Base-by-base conservation (phyloP, 1,284 basidiomycete genomes). In the Papiliotrema nemorosa region DNA sequence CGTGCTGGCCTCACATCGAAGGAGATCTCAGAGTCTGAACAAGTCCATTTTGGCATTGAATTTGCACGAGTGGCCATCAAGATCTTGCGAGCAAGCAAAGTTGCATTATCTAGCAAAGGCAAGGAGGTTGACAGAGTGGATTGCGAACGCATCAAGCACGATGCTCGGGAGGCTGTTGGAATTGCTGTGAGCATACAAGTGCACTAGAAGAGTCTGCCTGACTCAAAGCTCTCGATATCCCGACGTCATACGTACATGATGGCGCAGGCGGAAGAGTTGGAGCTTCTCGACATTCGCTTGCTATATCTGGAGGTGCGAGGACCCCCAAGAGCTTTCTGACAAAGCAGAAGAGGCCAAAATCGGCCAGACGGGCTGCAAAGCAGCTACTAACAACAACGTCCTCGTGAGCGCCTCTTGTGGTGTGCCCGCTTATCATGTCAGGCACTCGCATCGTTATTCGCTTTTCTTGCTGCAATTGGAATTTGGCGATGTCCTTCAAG, bases 1-100 rank as follows among this genome's bases (percentile, higher is more conserved):
- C 33, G 46, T 5, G 35, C 54, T 1, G 69, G 64, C 1, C 40
- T 70, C 21, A 33, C 34, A 3, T 43, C 35, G 2, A 41, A 52
- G 0, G 54, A 52, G 4, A 44, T 70, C 10, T 63, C 63, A 1
- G 62, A 69, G 39, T 44, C 41, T 36, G 69, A 73, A 40, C 47
- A 47, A n/a, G 67, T 60, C 4, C 63, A 62, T 3, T 69, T 69
- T 29, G 61, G 61, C 3, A 35, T 59, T 21, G 66, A 71, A 44
- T 67, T 66, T 39, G 65, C 55, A 0, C 35, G 50, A 0, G 57
- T 71, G 2, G 67, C 63, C 1, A 33, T 66, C 25, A 69, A 72
- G 55, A 53, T 67, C 9, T 51, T 59, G 29, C 21, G 39, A 18
- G 44, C 50, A 4, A 29, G 31, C 18, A 29, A 22, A 33, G 41